phyloP scores from a whole-genome alignment of 2,329 filamentous ascomycete genomes.

The Aspergillus awamori region DNA sequence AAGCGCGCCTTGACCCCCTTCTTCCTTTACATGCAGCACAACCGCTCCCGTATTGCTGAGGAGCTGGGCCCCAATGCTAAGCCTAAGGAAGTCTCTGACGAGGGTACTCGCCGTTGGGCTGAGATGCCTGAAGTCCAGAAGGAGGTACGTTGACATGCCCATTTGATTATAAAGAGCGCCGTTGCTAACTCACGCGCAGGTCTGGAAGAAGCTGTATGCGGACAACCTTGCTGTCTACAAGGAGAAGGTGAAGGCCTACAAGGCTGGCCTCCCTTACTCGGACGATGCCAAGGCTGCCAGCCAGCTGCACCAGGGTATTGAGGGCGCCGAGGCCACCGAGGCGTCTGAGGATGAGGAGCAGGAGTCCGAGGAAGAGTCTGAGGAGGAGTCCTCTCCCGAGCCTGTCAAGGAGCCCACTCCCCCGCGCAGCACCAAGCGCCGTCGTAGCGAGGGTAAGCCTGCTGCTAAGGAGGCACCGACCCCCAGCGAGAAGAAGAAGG shows the following conservation, averaged over 20 bases:
- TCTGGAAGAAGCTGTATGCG: conserved; percentile 62
- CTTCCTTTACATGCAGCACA: conserved; percentile 91
- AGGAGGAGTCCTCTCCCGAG: conserved; percentile 39
- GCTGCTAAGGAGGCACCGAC: conserved; percentile 35
- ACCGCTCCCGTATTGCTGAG: conserved; percentile 76
- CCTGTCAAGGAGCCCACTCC: conserved; percentile 48
- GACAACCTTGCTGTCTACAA: conserved; percentile 61
- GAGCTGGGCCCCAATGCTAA: conserved; percentile 75
- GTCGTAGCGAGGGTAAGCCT: conserved; percentile 44
- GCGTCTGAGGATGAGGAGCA: conserved; percentile 19
- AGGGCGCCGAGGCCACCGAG: conserved; percentile 39
- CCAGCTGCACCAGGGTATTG: conserved; percentile 48
- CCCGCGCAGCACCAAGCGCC: conserved; percentile 48
- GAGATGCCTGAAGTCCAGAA: conserved; percentile 76
- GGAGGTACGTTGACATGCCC: conserved; percentile 49
- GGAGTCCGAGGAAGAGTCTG: conserved; percentile 33
- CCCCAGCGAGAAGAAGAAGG: conserved; percentile 26
- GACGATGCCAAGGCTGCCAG: conserved; percentile 47
- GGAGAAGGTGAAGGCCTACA: conserved; percentile 59
- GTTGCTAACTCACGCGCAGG: conserved; percentile 36
- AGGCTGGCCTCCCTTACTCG: conserved; percentile 51
- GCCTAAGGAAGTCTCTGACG: conserved; percentile 84
- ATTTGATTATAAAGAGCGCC: background rate
- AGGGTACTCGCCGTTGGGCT: conserved; percentile 84
- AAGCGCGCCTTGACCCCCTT: conserved; percentile 93